Percentiles rank a stretch among this genome's conserved stretches.
phyloP scores from a whole-genome alignment of 2,329 filamentous ascomycete genomes.

The Clonostachys rhizophaga region DNA sequence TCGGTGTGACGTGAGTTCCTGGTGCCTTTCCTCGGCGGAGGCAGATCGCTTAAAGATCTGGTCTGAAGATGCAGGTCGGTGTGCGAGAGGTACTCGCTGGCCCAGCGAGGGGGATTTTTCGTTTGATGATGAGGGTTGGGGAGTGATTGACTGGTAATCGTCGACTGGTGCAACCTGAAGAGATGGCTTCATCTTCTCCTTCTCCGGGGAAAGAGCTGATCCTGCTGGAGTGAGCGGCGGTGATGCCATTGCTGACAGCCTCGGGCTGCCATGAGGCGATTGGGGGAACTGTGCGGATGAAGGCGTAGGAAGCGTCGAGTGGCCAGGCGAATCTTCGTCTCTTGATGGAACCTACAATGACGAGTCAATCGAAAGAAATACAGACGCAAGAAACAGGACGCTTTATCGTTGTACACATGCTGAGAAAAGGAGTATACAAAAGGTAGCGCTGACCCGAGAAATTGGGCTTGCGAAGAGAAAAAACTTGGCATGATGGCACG shows the following conservation, averaged over 20 bases:
- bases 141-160: slow-evolving; percentile 53
- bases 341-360: slow-evolving; percentile 49
- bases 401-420: background rate
- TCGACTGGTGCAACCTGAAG: slow-evolving; percentile 14
- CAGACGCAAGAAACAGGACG: no score
- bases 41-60: slow-evolving; percentile 22
- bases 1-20: slow-evolving; percentile 35
- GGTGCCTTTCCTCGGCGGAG: slow-evolving; percentile 28
- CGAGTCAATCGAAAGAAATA: no score
- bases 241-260: slow-evolving; percentile 70
- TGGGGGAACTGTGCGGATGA: slow-evolving; percentile 54
- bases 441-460: background rate
- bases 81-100: slow-evolving; percentile 29
- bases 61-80: slow-evolving; percentile 37
- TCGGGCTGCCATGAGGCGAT: slow-evolving; percentile 59
- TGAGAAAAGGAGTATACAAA: background rate
- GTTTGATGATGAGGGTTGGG: slow-evolving; percentile 58
- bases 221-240: slow-evolving; percentile 86
- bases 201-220: slow-evolving; percentile 41
- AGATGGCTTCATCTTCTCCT: slow-evolving; percentile 21
- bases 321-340: slow-evolving; percentile 54
- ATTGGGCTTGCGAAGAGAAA: slow-evolving; percentile 5
- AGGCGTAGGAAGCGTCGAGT: slow-evolving; percentile 61
- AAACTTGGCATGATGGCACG: slow-evolving; percentile 6
- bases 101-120: slow-evolving; percentile 38